Evolutionary conservation across 2,329 filamentous ascomycete species (phyloP).

Genomic region (Penicillium crustosum): DNA sequence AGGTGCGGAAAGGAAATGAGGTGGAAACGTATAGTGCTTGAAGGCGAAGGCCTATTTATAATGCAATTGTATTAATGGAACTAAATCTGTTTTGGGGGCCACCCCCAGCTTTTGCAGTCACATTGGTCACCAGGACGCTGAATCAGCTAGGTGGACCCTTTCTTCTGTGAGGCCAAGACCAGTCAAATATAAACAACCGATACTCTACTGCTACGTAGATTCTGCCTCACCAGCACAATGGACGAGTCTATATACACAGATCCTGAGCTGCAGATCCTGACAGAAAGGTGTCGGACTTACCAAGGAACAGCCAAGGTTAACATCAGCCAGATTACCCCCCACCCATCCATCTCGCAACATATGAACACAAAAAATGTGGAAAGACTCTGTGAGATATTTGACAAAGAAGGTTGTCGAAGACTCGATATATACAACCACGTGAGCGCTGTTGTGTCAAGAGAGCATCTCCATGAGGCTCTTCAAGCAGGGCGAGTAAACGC

Average conservation of each 20-base stretch:
- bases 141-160: no score
- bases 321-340: conserved; percentile 22
- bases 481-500: conserved; percentile 4
- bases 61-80: no score
- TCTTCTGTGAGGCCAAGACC: no score
- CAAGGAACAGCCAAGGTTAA: conserved; percentile 29
- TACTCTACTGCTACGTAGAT: no score
- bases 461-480: conserved; percentile 15
- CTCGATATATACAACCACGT: conserved; percentile 24
- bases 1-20: no score
- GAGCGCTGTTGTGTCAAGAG: conserved; percentile 17
- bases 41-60: no score
- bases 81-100: no score
- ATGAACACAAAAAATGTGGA: conserved; percentile 21
- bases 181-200: no score
- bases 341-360: conserved; percentile 8
- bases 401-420: conserved; percentile 21
- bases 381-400: conserved; percentile 24
- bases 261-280: conserved; percentile 14
- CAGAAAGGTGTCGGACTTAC: conserved; percentile 27
- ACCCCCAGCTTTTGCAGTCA: no score
- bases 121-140: no score
- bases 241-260: conserved; percentile 17
- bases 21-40: no score
- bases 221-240: neutral